Evolutionary conservation across 768 basidiomycete genomes (phyloP).

Genomic region (Boletus sensibilis): DNA sequence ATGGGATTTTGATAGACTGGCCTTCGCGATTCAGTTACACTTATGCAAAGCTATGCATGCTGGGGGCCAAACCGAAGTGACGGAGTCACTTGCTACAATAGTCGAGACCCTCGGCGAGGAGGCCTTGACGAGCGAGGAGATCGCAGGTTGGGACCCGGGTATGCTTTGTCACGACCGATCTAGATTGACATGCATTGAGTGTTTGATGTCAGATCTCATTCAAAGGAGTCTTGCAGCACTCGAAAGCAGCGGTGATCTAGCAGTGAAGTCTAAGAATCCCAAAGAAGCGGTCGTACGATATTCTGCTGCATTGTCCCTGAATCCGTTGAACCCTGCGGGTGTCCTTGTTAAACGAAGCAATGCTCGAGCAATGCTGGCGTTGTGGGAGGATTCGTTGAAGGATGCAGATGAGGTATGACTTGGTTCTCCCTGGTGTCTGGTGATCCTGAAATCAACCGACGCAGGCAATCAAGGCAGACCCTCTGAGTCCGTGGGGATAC

Average conservation of each 20-base stretch:
- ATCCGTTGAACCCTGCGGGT: not conserved
- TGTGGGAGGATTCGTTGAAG: slow-evolving; percentile 8
- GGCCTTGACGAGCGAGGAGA: too few relatives aligned
- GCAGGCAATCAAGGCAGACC: slow-evolving; percentile 1
- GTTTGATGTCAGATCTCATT: too few relatives aligned
- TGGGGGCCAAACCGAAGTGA: too few relatives aligned
- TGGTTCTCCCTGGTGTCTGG: not conserved
- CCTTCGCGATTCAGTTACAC: not conserved
- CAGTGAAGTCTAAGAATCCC: not conserved
- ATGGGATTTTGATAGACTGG: slow-evolving; percentile 13
- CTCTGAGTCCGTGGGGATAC: not conserved
- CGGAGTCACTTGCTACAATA: too few relatives aligned
- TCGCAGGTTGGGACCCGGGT: too few relatives aligned
- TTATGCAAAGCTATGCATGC: too few relatives aligned
- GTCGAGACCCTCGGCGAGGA: too few relatives aligned
- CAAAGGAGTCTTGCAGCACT: too few relatives aligned
- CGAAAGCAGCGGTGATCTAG: not conserved
- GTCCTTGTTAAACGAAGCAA: slow-evolving; percentile 12
- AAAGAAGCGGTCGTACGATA: slow-evolving; percentile 2
- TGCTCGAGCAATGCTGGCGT: not conserved
- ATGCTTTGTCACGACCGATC: too few relatives aligned
- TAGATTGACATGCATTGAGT: too few relatives aligned
- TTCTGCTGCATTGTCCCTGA: slow-evolving; percentile 3
- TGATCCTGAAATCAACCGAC: not conserved
- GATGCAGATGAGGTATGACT: slow-evolving; percentile 14